Base-by-base conservation (phyloP, 2,329 filamentous ascomycete species). In the Magnaporthales sp. region DNA sequence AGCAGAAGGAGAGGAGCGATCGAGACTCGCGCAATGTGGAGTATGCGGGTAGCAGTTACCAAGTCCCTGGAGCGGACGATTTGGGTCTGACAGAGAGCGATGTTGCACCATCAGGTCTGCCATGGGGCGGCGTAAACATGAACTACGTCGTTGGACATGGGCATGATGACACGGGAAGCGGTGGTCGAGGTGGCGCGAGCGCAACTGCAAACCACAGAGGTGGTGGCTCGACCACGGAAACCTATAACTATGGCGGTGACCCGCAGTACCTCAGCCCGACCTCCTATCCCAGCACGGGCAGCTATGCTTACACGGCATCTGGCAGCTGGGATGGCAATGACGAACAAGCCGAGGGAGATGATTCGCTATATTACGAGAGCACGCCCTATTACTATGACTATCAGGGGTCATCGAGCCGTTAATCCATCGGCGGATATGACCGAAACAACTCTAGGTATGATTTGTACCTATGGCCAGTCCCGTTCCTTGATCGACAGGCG, bases 121-220 rank as follows among this genome's bases (percentile, higher is more conserved):
- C 90, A 0, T 92, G 89, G 90, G 90, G 90, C 46, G 84, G 88
- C 24, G 76, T 91, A 70, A 89, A 83, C 68, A 81, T 92, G 77
- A 82, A 79, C 54, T 81, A 83, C 70, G 78, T 85, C 29, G 75
- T 86, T 0, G 75, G 80, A 8, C 77, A 80, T 64, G 84, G 84
- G 62, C 82, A 84, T 71, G 83, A 84, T 70, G 76, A 76, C 8
- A 77, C 80, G 67, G 81, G 80, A 70, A 76, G 77, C 32, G 26
- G 62, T 24, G 62, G 32, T 19, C n/a, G 62, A 13, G 79, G 79
- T 67, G 80, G 79, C 70, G 73, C 51, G 32, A 62, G 51, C 62
- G 56, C 31, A 76, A 74, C 65, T 76, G 71, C 62, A 74, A 71
- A 29, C 73, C 70, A 31, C 75, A 79, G 22, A 31, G 56, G 29